Conservation (phyloP, 305 asterid species). For the Striga hermonthica region DNA sequence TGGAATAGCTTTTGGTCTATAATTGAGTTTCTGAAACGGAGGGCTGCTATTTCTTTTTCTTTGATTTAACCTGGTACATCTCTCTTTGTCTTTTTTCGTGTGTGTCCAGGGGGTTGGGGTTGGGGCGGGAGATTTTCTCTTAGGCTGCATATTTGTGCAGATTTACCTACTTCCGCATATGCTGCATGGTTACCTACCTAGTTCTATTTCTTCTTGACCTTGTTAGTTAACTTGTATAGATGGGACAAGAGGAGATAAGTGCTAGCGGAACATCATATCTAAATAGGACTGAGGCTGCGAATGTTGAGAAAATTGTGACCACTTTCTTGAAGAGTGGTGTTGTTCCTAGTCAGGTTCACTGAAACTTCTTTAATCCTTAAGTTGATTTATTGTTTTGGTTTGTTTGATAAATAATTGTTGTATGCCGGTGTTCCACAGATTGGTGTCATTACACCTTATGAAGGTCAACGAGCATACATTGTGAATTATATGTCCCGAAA, state of each 20-base stretch:
- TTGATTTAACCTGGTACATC: constrained; percentile 11
- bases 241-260: constrained; percentile 99
- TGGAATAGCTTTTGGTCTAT: constrained; percentile 16
- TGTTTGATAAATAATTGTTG: constrained; percentile 21
- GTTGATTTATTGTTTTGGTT: constrained; percentile 21
- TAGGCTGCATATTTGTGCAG: constrained; percentile 22
- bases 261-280: constrained; percentile 98
- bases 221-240: constrained; percentile 46
- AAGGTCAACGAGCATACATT: constrained; percentile 98
- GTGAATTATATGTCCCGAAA: constrained; percentile 97
- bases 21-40: constrained; percentile 25
- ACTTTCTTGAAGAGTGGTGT: constrained; percentile 98
- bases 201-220: constrained; percentile 21
- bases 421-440: constrained; percentile 48
- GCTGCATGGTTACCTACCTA: neutral
- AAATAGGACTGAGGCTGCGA: constrained; percentile 98
- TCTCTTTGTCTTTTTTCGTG: neutral
- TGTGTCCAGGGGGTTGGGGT: no score
- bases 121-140: neutral
- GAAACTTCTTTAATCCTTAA: constrained; percentile 7
- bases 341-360: constrained; percentile 89
- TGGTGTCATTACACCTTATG: constrained; percentile 99
- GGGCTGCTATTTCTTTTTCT: constrained; percentile 4
- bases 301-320: constrained; percentile 96
- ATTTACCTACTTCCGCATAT: constrained; percentile 2